These are phyloP conservation scores for Phallus indusiatus DNA, from an alignment of 768 basidiomycete species.

Conservation along the genomic window DNA sequence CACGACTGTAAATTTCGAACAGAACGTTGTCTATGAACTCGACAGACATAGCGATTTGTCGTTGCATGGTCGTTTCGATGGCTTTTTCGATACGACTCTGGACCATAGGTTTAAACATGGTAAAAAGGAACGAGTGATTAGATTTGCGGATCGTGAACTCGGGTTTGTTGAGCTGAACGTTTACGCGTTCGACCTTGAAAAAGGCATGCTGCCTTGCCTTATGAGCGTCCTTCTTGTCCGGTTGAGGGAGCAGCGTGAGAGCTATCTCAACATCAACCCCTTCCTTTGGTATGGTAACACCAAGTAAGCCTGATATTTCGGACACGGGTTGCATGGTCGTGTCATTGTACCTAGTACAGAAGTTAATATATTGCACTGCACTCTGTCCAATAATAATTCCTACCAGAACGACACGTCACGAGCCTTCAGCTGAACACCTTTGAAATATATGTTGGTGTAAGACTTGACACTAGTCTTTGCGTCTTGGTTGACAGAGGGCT, in stretches of 20 bases:
- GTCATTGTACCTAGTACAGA: slow-evolving; percentile 33
- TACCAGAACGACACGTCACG: slow-evolving; percentile 65
- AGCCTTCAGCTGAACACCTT: slow-evolving; percentile 55
- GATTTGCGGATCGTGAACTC: slow-evolving; percentile 45
- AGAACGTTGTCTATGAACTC: slow-evolving; percentile 47
- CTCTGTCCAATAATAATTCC: neutral
- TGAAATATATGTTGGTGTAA: slow-evolving; percentile 54
- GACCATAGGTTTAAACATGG: slow-evolving; percentile 56
- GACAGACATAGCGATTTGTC: slow-evolving; percentile 41
- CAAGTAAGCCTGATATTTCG: slow-evolving; percentile 52
- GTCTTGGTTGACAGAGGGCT: slow-evolving; percentile 26
- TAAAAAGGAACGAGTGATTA: slow-evolving; percentile 54
- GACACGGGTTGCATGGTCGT: slow-evolving; percentile 33
- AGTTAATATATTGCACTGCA: neutral
- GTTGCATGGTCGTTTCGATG: slow-evolving; percentile 46
- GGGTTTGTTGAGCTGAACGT: slow-evolving; percentile 48
- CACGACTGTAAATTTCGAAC: slow-evolving; percentile 48
- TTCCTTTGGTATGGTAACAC: slow-evolving; percentile 51
- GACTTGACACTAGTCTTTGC: slow-evolving; percentile 40
- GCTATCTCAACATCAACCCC: slow-evolving; percentile 64
- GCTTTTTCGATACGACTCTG: slow-evolving; percentile 47
- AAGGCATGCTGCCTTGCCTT: slow-evolving; percentile 33
- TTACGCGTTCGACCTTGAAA: slow-evolving; percentile 47
- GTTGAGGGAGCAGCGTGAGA: slow-evolving; percentile 50
- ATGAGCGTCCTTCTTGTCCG: slow-evolving; percentile 16